Conservation (phyloP, 208 protist species). For the Trypanosoma platydactyli region DNA sequence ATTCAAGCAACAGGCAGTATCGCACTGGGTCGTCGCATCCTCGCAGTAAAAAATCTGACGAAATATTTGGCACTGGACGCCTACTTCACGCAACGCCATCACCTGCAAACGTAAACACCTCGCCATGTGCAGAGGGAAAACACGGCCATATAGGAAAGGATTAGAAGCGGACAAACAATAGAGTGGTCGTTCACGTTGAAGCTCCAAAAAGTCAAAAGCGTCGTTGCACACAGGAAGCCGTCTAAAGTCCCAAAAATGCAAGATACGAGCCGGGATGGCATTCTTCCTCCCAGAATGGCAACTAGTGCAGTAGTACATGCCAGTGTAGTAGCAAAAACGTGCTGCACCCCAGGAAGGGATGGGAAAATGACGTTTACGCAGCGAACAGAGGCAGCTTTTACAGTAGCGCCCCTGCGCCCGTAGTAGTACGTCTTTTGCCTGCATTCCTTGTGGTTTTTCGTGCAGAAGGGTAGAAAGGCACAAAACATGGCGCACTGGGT, state of each 20-base stretch:
- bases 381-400: slow-evolving; percentile 28
- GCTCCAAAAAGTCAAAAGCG: slow-evolving; percentile 31
- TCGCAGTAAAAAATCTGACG: slow-evolving; percentile 34
- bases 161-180: slow-evolving; percentile 37
- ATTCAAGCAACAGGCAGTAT: neutral
- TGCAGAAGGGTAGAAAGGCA: slow-evolving; percentile 18
- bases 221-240: slow-evolving; percentile 33
- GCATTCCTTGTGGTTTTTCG: slow-evolving; percentile 25
- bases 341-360: slow-evolving; percentile 30
- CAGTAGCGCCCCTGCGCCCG: slow-evolving; percentile 28
- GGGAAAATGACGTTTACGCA: slow-evolving; percentile 16
- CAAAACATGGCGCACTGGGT: slow-evolving; percentile 17
- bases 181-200: slow-evolving; percentile 31
- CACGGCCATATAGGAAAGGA: slow-evolving; percentile 27
- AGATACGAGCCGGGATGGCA: slow-evolving; percentile 36
- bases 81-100: slow-evolving; percentile 30
- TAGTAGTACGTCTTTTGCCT: slow-evolving; percentile 29
- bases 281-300: slow-evolving; percentile 29
- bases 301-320: slow-evolving; percentile 41
- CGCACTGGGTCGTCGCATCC: neutral
- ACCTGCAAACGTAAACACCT: slow-evolving; percentile 36
- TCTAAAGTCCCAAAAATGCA: slow-evolving; percentile 47
- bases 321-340: slow-evolving; percentile 57
- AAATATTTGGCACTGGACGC: slow-evolving; percentile 32
- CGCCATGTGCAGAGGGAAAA: slow-evolving; percentile 20